Conservation (phyloP, 164 flowering plant genomes). For the Magnolia changhungtana region DNA sequence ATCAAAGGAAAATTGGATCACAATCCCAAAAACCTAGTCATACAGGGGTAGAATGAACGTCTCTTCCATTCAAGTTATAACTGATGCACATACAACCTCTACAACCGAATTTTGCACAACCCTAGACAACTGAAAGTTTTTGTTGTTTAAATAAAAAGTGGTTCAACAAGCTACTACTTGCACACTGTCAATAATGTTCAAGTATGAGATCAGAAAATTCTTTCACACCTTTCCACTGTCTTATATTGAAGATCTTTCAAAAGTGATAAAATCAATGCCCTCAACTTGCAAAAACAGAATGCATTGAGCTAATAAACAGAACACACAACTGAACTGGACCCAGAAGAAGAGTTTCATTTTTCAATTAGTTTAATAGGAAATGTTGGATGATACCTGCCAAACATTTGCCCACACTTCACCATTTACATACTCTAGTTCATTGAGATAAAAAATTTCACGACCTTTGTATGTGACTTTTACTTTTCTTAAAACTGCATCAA, state of each 20-base stretch:
- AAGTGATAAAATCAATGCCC: neutral
- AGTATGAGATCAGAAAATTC: too few relatives aligned
- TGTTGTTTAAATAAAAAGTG: too few relatives aligned
- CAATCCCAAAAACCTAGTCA: neutral
- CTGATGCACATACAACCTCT: too few relatives aligned
- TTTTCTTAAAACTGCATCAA: slow-evolving; percentile 45
- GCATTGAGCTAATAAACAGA: neutral
- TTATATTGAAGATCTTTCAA: neutral
- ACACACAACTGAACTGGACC: neutral
- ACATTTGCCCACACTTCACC: slow-evolving; percentile 98
- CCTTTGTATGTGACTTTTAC: slow-evolving; percentile 56
- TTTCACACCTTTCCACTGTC: neutral
- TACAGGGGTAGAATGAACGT: neutral
- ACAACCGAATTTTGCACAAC: too few relatives aligned
- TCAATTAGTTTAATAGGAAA: neutral
- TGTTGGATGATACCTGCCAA: slow-evolving; percentile 48
- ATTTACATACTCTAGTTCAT: slow-evolving; percentile 82
- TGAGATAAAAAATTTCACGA: slow-evolving; percentile 67
- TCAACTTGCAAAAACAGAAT: neutral
- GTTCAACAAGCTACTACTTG: too few relatives aligned
- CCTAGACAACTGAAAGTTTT: too few relatives aligned
- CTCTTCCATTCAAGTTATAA: neutral
- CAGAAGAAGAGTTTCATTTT: neutral
- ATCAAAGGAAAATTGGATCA: too few relatives aligned
- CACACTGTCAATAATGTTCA: too few relatives aligned